Conservation (phyloP, 2,329 filamentous ascomycete species). For the Fusarium sp. region DNA sequence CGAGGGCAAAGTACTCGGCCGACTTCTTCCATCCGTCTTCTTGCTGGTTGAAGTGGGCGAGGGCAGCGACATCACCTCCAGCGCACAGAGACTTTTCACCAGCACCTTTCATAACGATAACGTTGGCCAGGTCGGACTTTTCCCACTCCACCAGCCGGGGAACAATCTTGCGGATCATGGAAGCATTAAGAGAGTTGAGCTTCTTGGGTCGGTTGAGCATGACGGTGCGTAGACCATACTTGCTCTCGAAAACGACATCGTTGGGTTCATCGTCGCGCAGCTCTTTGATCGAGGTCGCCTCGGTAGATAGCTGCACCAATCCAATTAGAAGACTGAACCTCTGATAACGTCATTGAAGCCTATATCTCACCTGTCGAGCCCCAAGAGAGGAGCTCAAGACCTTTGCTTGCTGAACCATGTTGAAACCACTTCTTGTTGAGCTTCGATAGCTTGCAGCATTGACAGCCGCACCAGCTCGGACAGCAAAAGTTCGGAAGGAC, state of each 20-base stretch:
- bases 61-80: slow-evolving; percentile 86
- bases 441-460: slow-evolving; percentile 57
- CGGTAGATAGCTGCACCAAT: slow-evolving; percentile 49
- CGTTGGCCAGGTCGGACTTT: slow-evolving; percentile 93
- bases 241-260: slow-evolving; percentile 92
- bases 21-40: slow-evolving; percentile 80
- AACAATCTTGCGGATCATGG: slow-evolving; percentile 95
- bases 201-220: slow-evolving; percentile 95
- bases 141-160: slow-evolving; percentile 93
- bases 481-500: slow-evolving; percentile 67
- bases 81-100: slow-evolving; percentile 90
- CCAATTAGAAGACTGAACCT: slow-evolving; percentile 14
- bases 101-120: slow-evolving; percentile 91
- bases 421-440: slow-evolving; percentile 56
- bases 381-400: slow-evolving; percentile 70
- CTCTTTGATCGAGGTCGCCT: slow-evolving; percentile 61
- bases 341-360: not conserved
- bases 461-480: slow-evolving; percentile 66
- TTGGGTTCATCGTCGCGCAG: slow-evolving; percentile 79
- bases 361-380: slow-evolving; percentile 45
- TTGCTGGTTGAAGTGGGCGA: slow-evolving; percentile 79
- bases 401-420: slow-evolving; percentile 87
- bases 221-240: slow-evolving; percentile 90
- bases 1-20: slow-evolving; percentile 87
- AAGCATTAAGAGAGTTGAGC: slow-evolving; percentile 91